These are phyloP conservation scores for Termitomyces sp. DNA, from an alignment of 768 basidiomycete genomes.

Conservation along the genomic window DNA sequence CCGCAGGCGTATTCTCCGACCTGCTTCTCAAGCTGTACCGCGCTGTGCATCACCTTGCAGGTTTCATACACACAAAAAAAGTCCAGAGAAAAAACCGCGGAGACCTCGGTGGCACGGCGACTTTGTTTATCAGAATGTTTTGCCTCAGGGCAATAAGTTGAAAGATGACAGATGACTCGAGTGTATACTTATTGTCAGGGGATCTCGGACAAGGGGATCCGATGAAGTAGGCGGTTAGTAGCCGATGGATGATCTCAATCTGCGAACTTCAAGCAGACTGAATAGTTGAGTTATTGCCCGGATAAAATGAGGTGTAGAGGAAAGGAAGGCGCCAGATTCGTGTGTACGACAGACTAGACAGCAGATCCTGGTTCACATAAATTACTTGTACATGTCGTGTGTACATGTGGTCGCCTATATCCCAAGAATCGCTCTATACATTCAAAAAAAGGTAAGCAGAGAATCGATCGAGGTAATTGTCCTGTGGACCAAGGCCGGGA, in stretches of 20 bases:
- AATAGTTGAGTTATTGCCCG: background rate
- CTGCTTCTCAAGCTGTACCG: slow-evolving; percentile 11
- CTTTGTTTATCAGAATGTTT: background rate
- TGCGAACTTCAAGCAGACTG: background rate
- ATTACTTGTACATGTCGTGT: background rate
- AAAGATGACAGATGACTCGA: background rate
- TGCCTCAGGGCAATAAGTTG: background rate
- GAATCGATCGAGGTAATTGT: background rate
- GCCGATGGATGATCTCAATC: background rate
- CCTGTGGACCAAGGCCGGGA: too few species aligned
- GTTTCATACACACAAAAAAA: background rate
- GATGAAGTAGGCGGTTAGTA: background rate
- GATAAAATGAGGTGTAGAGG: too few species aligned
- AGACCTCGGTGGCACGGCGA: slow-evolving; percentile 16
- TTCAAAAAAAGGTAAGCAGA: background rate
- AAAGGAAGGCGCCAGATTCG: background rate
- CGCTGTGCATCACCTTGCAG: slow-evolving; percentile 8
- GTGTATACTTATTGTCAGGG: background rate
- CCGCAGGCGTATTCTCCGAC: slow-evolving; percentile 10
- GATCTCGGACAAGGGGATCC: background rate
- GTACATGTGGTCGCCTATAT: background rate
- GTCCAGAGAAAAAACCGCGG: slow-evolving; percentile 12
- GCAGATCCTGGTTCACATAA: background rate
- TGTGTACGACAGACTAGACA: background rate
- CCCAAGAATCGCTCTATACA: background rate